Conservation (phyloP, 164 flowering plant species). For the Vitis cinerea region DNA sequence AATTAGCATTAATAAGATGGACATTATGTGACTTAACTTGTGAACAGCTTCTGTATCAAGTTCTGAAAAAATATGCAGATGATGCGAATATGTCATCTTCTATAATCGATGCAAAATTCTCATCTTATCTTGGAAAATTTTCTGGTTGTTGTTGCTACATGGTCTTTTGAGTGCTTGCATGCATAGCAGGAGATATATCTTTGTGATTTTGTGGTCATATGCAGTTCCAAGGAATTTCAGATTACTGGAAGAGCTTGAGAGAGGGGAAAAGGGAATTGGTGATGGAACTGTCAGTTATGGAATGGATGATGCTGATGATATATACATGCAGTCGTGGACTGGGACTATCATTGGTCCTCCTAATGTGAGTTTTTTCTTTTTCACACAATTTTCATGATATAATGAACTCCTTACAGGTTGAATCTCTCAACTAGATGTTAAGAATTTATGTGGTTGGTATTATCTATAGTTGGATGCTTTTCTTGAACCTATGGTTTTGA, state of each 20-base stretch:
- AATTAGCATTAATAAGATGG: too few species aligned
- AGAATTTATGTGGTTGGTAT: too few species aligned
- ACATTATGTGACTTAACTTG: too few species aligned
- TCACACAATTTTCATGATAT: not conserved
- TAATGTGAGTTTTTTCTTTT: conserved; percentile 33
- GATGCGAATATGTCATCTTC: too few species aligned
- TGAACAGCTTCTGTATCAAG: too few species aligned
- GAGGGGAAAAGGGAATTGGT: conserved; percentile 81
- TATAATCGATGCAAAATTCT: too few species aligned
- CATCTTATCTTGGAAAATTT: too few species aligned
- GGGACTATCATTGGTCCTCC: conserved; percentile 80
- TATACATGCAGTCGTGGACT: conserved; percentile 73
- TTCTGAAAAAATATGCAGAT: too few species aligned
- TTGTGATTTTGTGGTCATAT: not conserved
- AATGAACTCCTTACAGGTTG: not conserved
- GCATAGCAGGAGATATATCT: not conserved
- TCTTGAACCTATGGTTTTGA: too few species aligned
- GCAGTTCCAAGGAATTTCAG: conserved; percentile 79
- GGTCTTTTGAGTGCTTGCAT: not conserved
- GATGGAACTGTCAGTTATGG: conserved; percentile 86
- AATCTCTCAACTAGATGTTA: too few species aligned
- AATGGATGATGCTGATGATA: conserved; percentile 82
- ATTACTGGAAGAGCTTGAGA: conserved; percentile 71
- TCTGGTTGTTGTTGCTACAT: too few species aligned
- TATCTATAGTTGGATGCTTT: too few species aligned